Evolutionary conservation across 2,329 filamentous ascomycete genomes (phyloP), one percentile per base, ranked within the genome.

Genomic region (Aspergillus puulaauensis): DNA sequence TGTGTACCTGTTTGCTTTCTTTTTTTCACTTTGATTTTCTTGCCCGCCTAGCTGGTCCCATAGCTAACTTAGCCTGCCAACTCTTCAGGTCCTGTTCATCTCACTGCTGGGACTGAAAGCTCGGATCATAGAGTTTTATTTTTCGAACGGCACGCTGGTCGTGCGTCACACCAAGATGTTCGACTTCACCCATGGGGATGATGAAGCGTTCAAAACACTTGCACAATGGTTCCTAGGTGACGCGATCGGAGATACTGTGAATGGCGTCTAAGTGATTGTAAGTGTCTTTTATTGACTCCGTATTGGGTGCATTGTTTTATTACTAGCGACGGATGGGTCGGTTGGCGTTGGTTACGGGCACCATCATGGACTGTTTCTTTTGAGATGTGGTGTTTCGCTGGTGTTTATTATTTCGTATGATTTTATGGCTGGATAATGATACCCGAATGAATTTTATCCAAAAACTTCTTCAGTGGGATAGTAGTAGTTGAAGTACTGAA

Each of bases 61-160:
- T 31, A 6, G 35, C 35, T 37, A 37, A 37, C 35, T n/a, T 37
- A 7, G 15, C 14, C 1, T 37, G 35, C 15, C 35, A 15, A 37
- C 2, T 1, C 12, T n/a, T 14, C 35, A 37, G 35, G 35, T 37
- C 0, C 2, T 37, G 35, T 15, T 37, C 2, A 37, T 37, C 14
- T 37, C 35, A 3, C 35, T 37, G 0, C 0, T 37, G 0, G 35
- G 35, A 0, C 35, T 37, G 3, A 37, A n/a, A n/a, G 35, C 35
- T n/a, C 5, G 35, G 6, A n/a, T 37, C 14, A 6, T 37, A 5
- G 35, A 37, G 14, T 0, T 37, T n/a, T 37, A 37, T 37, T 37
- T 37, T 0, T 37, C 35, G 1, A 37, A 37, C 14, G 15, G 6
- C 12, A 37, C 35, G 1, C 14, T 37, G 15, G 35, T 37, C 6